Base-by-base conservation (phyloP, 2,329 filamentous ascomycete species). In the Cordyceps militaris region DNA sequence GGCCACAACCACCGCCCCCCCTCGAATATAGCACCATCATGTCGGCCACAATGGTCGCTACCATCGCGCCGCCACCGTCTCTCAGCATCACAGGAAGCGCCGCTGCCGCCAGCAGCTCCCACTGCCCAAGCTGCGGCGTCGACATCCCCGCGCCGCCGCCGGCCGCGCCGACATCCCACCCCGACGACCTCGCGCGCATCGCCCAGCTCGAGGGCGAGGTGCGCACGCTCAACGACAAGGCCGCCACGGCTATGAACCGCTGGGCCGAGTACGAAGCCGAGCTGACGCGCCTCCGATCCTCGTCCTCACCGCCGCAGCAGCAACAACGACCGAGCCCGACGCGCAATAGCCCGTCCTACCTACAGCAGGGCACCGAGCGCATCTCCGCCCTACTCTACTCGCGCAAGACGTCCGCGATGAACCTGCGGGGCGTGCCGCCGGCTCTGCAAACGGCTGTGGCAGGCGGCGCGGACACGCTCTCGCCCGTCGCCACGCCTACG, bases 251-350 rank as follows among this genome's bases (percentile, higher is more conserved):
- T 68, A 79, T 83, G 61, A 80, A 84, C 70, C 81, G 79, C 68
- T 85, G 81, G 80, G 87, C 88, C 66, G 86, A 91, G 74, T 91
- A 91, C 77, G 89, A 93, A 73, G 88, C 91, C 71, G 87, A 91
- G 69, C 79, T 91, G 42, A 77, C 82, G 46, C 76, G 72, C 46
- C 76, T 91, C 56, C 82, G 82, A 63, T 73, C 72, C 36, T 64
- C 47, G 14, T n/a, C 51, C 8, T 36, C 51, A 26, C 62, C 30
- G n/a, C 51, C 14, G 24, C 36, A 28, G n/a, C 34, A 46, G 26
- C 40, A 43, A 11, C 28, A 28, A 13, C 28, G 46, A 9, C 46
- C 68, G 7, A 69, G 67, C 26, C 70, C 73, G 3, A 66, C 67
- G 16, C 72, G 71, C 19, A 42, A 49, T 49, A 47, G 48, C 48